These are phyloP conservation scores for Globisporangium echinulatum DNA, from an alignment of 352 stramenopile species.

Conservation along the genomic window DNA sequence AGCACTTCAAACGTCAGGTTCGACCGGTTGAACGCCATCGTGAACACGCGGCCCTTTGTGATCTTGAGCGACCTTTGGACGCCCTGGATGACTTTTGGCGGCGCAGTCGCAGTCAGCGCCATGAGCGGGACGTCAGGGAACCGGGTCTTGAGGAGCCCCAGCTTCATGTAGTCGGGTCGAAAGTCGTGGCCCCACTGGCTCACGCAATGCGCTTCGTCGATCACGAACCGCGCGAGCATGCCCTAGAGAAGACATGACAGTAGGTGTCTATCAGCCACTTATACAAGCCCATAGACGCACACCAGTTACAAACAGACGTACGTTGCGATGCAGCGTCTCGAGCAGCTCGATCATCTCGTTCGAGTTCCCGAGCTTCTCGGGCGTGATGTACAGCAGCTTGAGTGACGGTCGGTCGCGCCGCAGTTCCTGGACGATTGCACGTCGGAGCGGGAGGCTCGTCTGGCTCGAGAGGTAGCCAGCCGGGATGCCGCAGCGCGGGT, in stretches of 20 bases:
- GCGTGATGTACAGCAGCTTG: slow-evolving; percentile 93
- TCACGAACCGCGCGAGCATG: slow-evolving; percentile 91
- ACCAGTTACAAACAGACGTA: slow-evolving; percentile 8
- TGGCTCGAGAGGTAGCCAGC: slow-evolving; percentile 75
- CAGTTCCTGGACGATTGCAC: slow-evolving; percentile 76
- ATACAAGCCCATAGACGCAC: neutral
- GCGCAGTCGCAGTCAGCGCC: slow-evolving; percentile 89
- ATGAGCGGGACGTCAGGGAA: slow-evolving; percentile 92
- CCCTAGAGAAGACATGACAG: slow-evolving; percentile 15
- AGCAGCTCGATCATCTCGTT: slow-evolving; percentile 65
- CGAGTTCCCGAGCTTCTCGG: slow-evolving; percentile 89
- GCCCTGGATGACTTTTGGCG: slow-evolving; percentile 77
- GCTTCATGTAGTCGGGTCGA: slow-evolving; percentile 89
- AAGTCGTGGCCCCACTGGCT: slow-evolving; percentile 90
- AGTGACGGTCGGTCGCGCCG: slow-evolving; percentile 60
- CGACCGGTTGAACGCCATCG: slow-evolving; percentile 89
- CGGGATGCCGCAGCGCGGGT: slow-evolving; percentile 50
- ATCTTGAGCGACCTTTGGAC: slow-evolving; percentile 77
- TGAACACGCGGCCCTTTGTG: slow-evolving; percentile 77
- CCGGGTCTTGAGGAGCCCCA: slow-evolving; percentile 84
- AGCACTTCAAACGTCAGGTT: slow-evolving; percentile 92
- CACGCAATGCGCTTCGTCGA: slow-evolving; percentile 91
- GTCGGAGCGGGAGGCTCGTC: slow-evolving; percentile 52
- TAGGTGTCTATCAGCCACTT: neutral
- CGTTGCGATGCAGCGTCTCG: slow-evolving; percentile 37